phyloP scores from a whole-genome alignment of 2,329 filamentous ascomycete species.

The Orbilia quercus region DNA sequence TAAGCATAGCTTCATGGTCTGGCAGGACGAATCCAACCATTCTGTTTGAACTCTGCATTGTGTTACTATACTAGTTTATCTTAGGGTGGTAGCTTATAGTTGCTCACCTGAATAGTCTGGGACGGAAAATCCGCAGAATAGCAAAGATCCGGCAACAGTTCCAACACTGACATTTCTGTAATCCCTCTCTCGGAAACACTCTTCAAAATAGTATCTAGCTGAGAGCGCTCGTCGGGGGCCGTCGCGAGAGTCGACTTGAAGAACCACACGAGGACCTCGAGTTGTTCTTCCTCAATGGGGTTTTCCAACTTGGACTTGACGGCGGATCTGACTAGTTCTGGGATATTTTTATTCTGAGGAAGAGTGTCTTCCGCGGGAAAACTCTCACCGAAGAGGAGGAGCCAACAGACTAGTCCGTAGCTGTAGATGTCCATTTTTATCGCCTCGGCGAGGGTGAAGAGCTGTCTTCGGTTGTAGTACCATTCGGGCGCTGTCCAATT shows the following conservation, averaged over 20 bases:
- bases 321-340: not conserved
- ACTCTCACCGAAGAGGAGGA: not conserved
- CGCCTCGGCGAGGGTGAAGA: not conserved
- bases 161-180: not conserved
- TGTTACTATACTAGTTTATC: not conserved
- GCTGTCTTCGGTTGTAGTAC: not conserved
- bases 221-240: not conserved
- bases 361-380: not conserved
- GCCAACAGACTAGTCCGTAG: not conserved
- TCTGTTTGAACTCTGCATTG: not conserved
- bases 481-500: not conserved
- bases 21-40: not conserved
- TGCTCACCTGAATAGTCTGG: slow-evolving; percentile 3
- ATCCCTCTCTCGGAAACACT: not conserved
- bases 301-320: not conserved
- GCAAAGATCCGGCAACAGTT: not conserved
- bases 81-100: not conserved
- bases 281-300: not conserved
- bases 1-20: not conserved
- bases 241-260: not conserved
- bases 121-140: not conserved
- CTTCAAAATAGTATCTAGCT: not conserved
- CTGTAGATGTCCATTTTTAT: slow-evolving; percentile 1
- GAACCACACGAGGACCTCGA: not conserved
- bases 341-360: not conserved